These are phyloP conservation scores for Saturnispora mendoncae DNA, from an alignment of 805 yeast genomes.

Conservation along the genomic window DNA sequence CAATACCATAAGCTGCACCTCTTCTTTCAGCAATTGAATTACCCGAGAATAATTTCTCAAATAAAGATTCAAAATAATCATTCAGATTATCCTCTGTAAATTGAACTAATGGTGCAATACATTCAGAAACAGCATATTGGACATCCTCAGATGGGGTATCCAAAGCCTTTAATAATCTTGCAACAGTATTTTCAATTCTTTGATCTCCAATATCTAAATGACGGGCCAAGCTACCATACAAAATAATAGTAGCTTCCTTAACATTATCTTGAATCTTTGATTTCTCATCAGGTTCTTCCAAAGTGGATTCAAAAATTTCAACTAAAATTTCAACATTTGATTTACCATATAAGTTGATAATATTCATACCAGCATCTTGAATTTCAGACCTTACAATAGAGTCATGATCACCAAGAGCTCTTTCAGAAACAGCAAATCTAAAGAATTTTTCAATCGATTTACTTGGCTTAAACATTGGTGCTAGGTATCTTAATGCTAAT, in stretches of 20 bases:
- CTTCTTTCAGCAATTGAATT: conserved; percentile 48
- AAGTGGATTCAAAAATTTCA: conserved; percentile 68
- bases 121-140: conserved; percentile 77
- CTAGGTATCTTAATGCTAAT: conserved; percentile 47
- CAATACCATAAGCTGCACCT: conserved; percentile 94
- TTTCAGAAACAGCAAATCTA: conserved; percentile 44
- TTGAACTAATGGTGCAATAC: conserved; percentile 74
- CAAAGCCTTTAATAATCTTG: conserved; percentile 62
- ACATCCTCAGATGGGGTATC: conserved; percentile 86
- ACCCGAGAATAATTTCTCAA: conserved; percentile 51
- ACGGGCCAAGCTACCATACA: conserved; percentile 86
- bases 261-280: conserved; percentile 48
- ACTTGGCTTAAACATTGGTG: conserved; percentile 36
- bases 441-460: conserved; percentile 46
- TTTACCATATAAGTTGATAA: conserved; percentile 60
- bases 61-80: conserved; percentile 46
- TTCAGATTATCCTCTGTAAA: conserved; percentile 43
- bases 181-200: conserved; percentile 57
- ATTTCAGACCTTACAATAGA: conserved; percentile 67
- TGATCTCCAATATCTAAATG: conserved; percentile 63
- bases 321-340: conserved; percentile 61
- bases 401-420: conserved; percentile 70
- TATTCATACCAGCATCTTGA: conserved; percentile 79
- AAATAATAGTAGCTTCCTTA: conserved; percentile 71
- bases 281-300: conserved; percentile 42